These are phyloP conservation scores for Xylaria sp. DNA, from an alignment of 2,329 filamentous ascomycete species.

Conservation along the genomic window DNA sequence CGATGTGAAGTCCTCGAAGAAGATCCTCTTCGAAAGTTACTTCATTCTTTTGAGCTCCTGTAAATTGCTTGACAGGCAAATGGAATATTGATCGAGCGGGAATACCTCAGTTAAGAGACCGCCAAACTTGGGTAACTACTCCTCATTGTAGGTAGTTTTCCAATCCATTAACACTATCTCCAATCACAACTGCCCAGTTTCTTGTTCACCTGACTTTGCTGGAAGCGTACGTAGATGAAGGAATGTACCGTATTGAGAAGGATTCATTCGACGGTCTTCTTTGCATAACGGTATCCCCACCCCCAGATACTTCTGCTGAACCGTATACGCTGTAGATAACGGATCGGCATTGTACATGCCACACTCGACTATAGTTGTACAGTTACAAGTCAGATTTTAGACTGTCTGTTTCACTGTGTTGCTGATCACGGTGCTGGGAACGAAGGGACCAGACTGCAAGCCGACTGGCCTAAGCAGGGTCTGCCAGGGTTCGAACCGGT, in stretches of 20 bases:
- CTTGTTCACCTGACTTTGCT: too few species aligned
- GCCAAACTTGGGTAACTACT: too few species aligned
- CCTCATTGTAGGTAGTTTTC: too few species aligned
- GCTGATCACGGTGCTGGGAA: constrained; percentile 13
- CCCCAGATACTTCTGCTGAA: background rate
- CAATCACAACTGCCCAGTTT: too few species aligned
- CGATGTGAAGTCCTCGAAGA: too few species aligned
- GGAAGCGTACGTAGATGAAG: background rate
- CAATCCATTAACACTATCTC: too few species aligned
- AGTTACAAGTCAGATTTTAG: background rate
- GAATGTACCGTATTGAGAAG: background rate
- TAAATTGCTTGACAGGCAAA: too few species aligned
- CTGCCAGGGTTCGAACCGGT: constrained; percentile 10
- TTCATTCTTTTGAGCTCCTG: too few species aligned
- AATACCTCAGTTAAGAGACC: too few species aligned
- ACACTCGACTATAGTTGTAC: too few species aligned
- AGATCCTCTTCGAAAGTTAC: too few species aligned
- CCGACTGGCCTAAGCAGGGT: constrained; percentile 17
- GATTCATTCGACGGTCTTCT: background rate
- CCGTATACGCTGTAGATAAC: constrained; percentile 15
- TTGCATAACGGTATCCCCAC: background rate
- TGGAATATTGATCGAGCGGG: too few species aligned
- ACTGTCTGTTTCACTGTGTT: constrained; percentile 12
- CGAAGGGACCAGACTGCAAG: constrained; percentile 7
- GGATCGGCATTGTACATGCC: constrained; percentile 1